Base-by-base conservation (phyloP, 202 grass and related monocot genomes). In the Miscanthus sacchariflorus region DNA sequence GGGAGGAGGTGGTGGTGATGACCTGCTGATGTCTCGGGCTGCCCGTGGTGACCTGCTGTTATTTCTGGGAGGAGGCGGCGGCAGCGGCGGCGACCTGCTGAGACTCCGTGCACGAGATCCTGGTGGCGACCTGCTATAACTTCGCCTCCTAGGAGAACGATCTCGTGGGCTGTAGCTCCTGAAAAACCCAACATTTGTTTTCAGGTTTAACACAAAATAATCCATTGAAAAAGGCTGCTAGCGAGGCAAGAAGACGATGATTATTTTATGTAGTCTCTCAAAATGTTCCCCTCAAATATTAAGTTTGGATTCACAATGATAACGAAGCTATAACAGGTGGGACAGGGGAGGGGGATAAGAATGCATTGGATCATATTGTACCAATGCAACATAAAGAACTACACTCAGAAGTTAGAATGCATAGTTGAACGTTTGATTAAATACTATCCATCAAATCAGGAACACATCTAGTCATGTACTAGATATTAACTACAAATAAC, bases 141-240 rank as follows among this genome's bases (percentile, higher is more conserved):
- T 90, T 67, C 93, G 88, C 67, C 81, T 92, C 93, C 79, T 97
- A 59, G 97, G 97, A 75, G 97, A 99, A 33, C 94, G 94, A n/a
- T 88, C 88, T 64, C 79, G 89, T 35, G 97, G 97, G 70, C 97
- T 99, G 76, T 93, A 93, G 76, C 97, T 99, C 93, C 94, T 95
- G 83, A 45, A 49, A 44, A 76, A 35, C 50, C 71, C 5, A 86
- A 45, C 8, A 5, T 27, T 69, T 48, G 9, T 85, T 44, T 25
- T 87, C 33, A 77, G 68, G 67, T 71, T 25, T 67, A 81, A 89
- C 12, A 67, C 19, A 67, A 72, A 48, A 56, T 25, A 76, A 52
- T 24, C n/a, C n/a, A 43, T 15, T 36, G 28, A n/a, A 80, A 5
- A 69, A 63, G 56, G 10, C 13, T 84, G 45, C 19, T 80, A 13